Percentiles rank a stretch among this genome's conserved stretches.
Conservation (phyloP, 2,329 filamentous ascomycete species). For the Diaporthe vexans region DNA sequence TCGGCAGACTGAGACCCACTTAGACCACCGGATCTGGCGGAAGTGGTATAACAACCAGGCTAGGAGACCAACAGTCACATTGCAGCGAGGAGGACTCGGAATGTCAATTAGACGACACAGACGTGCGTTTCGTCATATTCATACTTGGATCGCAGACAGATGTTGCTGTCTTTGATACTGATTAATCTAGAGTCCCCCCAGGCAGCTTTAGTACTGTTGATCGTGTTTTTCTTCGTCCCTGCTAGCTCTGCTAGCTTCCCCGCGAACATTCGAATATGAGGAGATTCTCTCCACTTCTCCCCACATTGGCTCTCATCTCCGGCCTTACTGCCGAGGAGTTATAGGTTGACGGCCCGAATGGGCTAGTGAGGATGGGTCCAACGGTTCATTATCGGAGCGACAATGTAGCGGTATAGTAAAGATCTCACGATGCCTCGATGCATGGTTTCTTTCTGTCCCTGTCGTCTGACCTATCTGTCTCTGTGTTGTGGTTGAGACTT, state of each 20-base stretch:
- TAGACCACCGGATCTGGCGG: not conserved
- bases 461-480: not conserved
- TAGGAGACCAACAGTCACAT: not conserved
- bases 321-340: constrained; percentile 2
- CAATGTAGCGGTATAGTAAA: constrained; percentile 26
- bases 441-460: not conserved
- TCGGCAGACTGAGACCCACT: not conserved
- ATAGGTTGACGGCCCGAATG: not conserved
- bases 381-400: constrained; percentile 23
- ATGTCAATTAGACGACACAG: not conserved
- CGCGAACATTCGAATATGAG: not conserved
- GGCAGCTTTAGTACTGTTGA: not conserved
- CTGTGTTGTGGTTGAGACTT: not conserved
- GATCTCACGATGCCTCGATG: constrained; percentile 12
- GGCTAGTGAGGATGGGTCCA: constrained; percentile 23
- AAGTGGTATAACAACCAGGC: not conserved
- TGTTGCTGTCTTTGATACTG: not conserved
- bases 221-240: not conserved
- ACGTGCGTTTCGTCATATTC: not conserved
- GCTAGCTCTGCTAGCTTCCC: constrained; percentile 2
- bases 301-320: constrained; percentile 10
- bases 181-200: not conserved
- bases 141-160: not conserved
- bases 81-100: not conserved
- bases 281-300: constrained; percentile 18